Evolutionary conservation across 2,329 filamentous ascomycete species (phyloP).

Genomic region (Colletotrichum sublineola): DNA sequence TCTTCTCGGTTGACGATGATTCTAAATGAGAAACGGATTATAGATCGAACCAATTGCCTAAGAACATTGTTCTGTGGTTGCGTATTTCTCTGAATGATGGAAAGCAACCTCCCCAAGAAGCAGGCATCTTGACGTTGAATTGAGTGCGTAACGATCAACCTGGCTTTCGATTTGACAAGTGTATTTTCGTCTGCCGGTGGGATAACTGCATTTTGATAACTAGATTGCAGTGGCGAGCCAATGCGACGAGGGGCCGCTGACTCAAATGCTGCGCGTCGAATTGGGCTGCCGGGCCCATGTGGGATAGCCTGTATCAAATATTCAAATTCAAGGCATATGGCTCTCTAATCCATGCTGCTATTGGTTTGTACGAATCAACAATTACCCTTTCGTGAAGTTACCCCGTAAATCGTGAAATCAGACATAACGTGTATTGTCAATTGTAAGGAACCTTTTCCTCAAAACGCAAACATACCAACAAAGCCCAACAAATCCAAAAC

Average conservation of each 20-base stretch:
- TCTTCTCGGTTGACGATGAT: too few species aligned
- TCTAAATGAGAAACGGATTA: neutral
- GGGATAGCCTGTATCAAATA: neutral
- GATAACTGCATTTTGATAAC: neutral
- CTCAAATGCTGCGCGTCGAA: neutral
- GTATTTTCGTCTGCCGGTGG: conserved; percentile 26
- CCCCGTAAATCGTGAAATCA: neutral
- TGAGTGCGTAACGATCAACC: neutral
- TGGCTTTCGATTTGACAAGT: neutral
- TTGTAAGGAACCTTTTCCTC: neutral
- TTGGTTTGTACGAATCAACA: neutral
- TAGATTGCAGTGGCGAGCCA: neutral
- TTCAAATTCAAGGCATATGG: neutral
- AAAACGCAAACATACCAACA: neutral
- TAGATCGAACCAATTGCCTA: too few species aligned
- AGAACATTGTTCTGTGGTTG: neutral
- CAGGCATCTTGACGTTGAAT: neutral
- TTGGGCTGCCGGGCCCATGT: neutral
- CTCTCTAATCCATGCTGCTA: too few species aligned
- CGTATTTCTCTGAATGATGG: neutral
- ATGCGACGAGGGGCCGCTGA: too few species aligned
- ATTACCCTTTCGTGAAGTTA: neutral
- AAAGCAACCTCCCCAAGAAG: neutral
- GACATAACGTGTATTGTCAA: neutral
- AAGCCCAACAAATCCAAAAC: neutral